A percentile compares a stretch with the other conserved stretches of the same genome.
These are phyloP conservation scores for Suillus clintonianus DNA, from an alignment of 768 basidiomycete genomes.

Conservation along the genomic window DNA sequence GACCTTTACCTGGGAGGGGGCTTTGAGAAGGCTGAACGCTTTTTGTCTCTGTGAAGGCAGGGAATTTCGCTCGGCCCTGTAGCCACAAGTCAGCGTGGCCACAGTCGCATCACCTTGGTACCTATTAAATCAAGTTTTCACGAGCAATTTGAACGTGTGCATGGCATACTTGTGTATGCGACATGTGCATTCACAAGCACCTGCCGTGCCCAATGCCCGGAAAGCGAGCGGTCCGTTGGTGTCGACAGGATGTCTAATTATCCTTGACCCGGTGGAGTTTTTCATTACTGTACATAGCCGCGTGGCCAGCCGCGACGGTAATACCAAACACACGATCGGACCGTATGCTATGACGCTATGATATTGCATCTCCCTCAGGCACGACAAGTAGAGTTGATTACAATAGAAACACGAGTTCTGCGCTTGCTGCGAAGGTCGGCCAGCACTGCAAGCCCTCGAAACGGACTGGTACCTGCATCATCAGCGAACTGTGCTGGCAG, in stretches of 20 bases:
- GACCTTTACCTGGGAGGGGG: background rate
- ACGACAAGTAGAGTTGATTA: background rate
- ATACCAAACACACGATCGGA: background rate
- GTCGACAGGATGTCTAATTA: background rate
- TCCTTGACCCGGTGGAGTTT: background rate
- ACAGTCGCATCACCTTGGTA: background rate
- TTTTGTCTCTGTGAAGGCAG: background rate
- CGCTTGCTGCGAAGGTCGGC: no score
- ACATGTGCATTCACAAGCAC: background rate
- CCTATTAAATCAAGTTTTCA: background rate
- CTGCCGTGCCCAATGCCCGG: background rate
- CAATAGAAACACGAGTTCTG: background rate
- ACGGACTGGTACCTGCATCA: no score
- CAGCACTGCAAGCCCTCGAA: no score
- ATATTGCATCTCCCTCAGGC: background rate
- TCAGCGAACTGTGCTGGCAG: no score
- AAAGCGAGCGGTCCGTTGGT: no score
- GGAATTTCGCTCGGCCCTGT: background rate
- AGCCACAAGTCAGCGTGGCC: background rate
- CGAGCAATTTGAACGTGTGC: background rate
- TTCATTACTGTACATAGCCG: background rate
- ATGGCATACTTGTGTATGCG: background rate
- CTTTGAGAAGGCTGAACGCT: background rate
- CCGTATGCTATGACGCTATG: background rate
- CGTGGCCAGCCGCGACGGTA: background rate